Evolutionary conservation across 805 yeast genomes (phyloP), one percentile per base, ranked within the genome.

Genomic region (Danielozyma ontarioensis): DNA sequence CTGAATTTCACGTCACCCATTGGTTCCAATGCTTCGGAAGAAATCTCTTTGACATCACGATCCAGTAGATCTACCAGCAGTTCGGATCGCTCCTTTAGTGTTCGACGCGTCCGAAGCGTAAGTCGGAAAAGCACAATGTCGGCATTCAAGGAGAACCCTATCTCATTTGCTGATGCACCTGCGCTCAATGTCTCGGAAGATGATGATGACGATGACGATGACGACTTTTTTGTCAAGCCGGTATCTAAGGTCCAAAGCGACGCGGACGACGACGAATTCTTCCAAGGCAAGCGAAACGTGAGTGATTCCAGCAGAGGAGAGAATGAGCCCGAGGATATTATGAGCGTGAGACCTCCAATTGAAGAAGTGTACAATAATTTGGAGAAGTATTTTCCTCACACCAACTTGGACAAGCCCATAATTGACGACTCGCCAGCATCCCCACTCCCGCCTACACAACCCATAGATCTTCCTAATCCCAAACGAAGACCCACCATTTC

Each of bases 311-410:
- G 12, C 12, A 21, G 7, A 6, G 35, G n/a, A 11, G 48, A 42
- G 8, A 19, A 10, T 10, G 22, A 15, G 12, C 27, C 21, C 32
- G 36, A 27, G 23, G 36, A 34, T 31, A 43, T 30, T 4, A 59
- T 64, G 86, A 79, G 82, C 5, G 81, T 93, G 12, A 77, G 99
- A 53, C 99, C 99, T 2, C 88, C 97, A 0, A 83, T 95, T 1
- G 97, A 90, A 50, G 94, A 85, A 27, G 82, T 93, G 19, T 93
- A 89, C 53, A 86, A 87, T 35, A 89, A 93, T 48, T 72, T 93
- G 41, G 99, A 93, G 45, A 76, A 76, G 50, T 93, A 84, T 54
- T 93, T 93, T 68, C 98, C 98, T 0, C 74, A 83, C 46, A 80
- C 97, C 0, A 90, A 90, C 57, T 70, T 93, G 39, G 99, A 93